phyloP scores from a whole-genome alignment of 176 grass and related monocot species.

The Ananas comosus region DNA sequence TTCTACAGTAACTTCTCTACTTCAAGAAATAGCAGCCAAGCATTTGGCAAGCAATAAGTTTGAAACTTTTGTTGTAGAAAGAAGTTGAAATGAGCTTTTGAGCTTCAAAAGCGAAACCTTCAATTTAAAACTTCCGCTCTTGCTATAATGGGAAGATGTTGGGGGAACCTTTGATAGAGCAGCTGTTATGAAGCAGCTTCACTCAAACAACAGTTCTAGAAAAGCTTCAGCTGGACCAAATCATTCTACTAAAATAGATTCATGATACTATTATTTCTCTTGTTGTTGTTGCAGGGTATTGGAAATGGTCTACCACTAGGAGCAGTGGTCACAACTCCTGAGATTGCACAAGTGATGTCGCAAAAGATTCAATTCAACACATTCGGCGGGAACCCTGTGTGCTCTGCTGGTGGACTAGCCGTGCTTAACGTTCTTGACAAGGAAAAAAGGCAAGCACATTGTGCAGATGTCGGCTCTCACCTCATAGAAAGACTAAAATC shows the following conservation, averaged over 20 bases:
- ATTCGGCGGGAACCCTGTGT: constrained; percentile 91
- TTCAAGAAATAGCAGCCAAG: no score
- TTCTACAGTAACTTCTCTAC: no score
- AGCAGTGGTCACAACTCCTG: constrained; percentile 83
- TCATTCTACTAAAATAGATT: not conserved
- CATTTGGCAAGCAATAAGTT: no score
- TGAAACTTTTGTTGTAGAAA: no score
- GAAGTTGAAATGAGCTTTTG: no score
- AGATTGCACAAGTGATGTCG: constrained; percentile 74
- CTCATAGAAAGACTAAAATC: constrained; percentile 63
- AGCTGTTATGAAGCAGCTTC: no score
- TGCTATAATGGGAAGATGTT: no score
- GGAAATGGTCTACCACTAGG: constrained; percentile 90
- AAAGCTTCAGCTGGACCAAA: no score
- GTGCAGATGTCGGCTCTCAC: constrained; percentile 65
- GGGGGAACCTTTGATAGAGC: no score
- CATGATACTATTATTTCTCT: constrained; percentile 1
- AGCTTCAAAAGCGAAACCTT: no score
- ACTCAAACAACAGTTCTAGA: no score
- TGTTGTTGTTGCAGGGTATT: constrained; percentile 50
- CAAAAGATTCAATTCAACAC: constrained; percentile 96
- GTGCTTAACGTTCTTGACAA: constrained; percentile 93
- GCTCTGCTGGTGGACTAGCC: constrained; percentile 81
- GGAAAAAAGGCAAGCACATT: constrained; percentile 78
- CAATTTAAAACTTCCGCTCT: no score